Evolutionary conservation across 2,329 filamentous ascomycete species (phyloP).

Genomic region (Hortaea werneckii): DNA sequence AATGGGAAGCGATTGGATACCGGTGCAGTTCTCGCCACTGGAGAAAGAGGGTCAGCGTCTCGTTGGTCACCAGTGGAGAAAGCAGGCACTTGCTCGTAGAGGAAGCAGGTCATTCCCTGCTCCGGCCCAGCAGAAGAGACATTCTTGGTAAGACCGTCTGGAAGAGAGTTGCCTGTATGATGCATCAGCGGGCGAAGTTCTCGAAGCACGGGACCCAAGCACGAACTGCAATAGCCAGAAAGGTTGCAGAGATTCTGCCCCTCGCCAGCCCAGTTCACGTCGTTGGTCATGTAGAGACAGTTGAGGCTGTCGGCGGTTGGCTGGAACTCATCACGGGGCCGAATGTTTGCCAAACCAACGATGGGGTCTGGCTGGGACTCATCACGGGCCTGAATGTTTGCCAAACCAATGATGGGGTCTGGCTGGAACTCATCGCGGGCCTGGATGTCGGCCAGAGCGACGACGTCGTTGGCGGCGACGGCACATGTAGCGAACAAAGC

Average conservation of each 20-base stretch:
- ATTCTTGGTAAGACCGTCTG: slow-evolving; percentile 6
- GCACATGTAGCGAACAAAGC: background rate
- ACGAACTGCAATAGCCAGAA: slow-evolving; percentile 6
- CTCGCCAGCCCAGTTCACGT: slow-evolving; percentile 8
- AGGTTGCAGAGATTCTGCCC: slow-evolving; percentile 8
- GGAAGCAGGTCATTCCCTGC: slow-evolving; percentile 8
- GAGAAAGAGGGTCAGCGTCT: background rate
- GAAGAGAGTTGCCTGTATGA: slow-evolving; percentile 1
- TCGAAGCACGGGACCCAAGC: background rate
- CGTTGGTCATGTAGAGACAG: slow-evolving; percentile 8
- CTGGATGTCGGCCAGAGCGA: background rate
- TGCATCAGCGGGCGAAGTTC: background rate
- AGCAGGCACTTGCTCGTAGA: slow-evolving; percentile 5
- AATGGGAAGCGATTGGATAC: slow-evolving; percentile 6
- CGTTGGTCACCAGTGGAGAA: too few relatives aligned
- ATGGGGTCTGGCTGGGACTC: background rate
- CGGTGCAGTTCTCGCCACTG: slow-evolving; percentile 5
- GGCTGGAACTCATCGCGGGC: slow-evolving; percentile 2
- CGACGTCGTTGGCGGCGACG: background rate
- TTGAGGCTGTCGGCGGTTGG: background rate
- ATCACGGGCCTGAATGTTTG: too few relatives aligned
- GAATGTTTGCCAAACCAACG: background rate
- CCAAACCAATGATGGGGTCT: background rate
- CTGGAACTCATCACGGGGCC: slow-evolving; percentile 1
- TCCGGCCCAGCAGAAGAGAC: slow-evolving; percentile 11